These are phyloP conservation scores for Clitocybe nebularis DNA, from an alignment of 1,284 basidiomycete species.

Conservation along the genomic window DNA sequence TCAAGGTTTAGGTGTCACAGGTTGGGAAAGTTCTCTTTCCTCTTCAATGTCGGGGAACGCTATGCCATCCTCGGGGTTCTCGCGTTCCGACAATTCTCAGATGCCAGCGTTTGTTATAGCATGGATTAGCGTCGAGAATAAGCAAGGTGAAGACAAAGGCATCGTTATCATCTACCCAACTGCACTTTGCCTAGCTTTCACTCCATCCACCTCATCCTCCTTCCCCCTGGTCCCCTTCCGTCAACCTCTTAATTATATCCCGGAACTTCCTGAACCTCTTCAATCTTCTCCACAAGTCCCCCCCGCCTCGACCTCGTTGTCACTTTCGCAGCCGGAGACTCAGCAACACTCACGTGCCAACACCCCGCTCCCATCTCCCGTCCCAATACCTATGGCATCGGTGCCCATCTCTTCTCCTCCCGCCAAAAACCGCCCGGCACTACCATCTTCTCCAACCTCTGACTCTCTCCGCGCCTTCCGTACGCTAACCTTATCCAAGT, in stretches of 20 bases:
- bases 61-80: no score
- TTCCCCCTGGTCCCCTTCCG: slow-evolving; percentile 27
- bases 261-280: slow-evolving; percentile 60
- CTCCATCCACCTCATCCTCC: no score
- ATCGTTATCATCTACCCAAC: slow-evolving; percentile 68
- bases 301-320: slow-evolving; percentile 11
- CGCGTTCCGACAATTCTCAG: slow-evolving; percentile 6
- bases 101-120: slow-evolving; percentile 54
- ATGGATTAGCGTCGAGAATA: slow-evolving; percentile 71
- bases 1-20: slow-evolving; percentile 51
- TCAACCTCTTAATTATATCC: slow-evolving; percentile 49
- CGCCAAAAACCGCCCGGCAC: slow-evolving; percentile 17
- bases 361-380: slow-evolving; percentile 6
- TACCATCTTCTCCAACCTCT: slow-evolving; percentile 26
- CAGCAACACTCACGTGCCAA: slow-evolving; percentile 7
- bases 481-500: slow-evolving; percentile 39
- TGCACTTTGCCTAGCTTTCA: slow-evolving; percentile 51
- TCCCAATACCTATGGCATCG: slow-evolving; percentile 5
- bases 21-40: no score
- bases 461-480: slow-evolving; percentile 35
- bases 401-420: slow-evolving; percentile 6
- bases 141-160: slow-evolving; percentile 74
- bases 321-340: no score
- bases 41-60: no score
- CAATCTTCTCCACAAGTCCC: slow-evolving; percentile 53